Base-by-base conservation (phyloP, 1,284 basidiomycete genomes). In the Sutorius eximius region DNA sequence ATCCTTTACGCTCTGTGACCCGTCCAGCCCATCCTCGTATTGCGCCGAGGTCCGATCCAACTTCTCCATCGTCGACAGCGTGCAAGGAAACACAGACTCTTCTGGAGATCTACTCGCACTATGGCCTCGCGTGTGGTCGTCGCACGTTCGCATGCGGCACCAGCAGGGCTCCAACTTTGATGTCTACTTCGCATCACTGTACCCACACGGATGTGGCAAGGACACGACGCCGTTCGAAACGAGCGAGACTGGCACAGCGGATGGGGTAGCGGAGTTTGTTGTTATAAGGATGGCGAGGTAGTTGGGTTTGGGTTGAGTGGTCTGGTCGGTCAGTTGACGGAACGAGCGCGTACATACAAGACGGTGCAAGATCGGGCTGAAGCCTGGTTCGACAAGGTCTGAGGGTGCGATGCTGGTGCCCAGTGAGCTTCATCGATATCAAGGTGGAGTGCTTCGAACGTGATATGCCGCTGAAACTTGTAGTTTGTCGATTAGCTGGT, bases 1-100 rank as follows among this genome's bases (percentile, higher is more conserved):
- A 30, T 44, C 63, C 10, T 52, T 77, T 49, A 70, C 68, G 2
- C 63, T 77, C 27, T 77, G 75, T 48, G 52, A 63, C 15, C 56
- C 70, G 0, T 54, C 51, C 4, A 66, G 62, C 53, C 36, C 52
- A 1, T 71, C 70, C 15, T 18, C 53, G 0, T 60, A 73, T 52
- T 75, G 75, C 49, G 34, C 56, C 27, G 10, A 52, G 18, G 63
- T 72, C 29, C 63, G 60, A 32, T 51, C 59, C 12, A 63, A 68
- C 24, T 74, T 75, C 51, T 37, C 67, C n/a, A 36, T 57, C 10
- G 58, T 71, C 20, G 63, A 66, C 20, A 1, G 38, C 12, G 53
- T 27, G 12, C 51, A 60, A 11, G 46, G 41, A 0, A 37, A 30
- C 22, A 6, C 51, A 2, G 41, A 12, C 3, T 10, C 29, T 7